phyloP scores from a whole-genome alignment of 768 basidiomycete species.

The Filobasidium wieringae region DNA sequence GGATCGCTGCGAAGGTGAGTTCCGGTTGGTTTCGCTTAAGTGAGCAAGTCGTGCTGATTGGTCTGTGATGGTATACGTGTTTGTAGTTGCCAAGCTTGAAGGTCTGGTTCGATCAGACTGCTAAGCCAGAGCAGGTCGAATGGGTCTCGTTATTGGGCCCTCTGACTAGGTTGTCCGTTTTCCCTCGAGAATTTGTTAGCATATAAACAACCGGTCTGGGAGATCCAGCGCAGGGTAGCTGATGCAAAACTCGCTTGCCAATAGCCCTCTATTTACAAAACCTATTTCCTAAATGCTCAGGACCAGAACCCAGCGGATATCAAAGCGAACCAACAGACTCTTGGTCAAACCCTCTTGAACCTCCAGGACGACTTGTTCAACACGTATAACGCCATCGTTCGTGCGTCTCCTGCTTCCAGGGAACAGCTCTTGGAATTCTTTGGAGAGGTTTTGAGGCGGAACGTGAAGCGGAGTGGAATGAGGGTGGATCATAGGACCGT shows the following conservation, averaged over 20 bases:
- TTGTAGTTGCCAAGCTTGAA: conserved; percentile 29
- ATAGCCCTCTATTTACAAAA: conserved; percentile 61
- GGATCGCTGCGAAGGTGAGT: conserved; percentile 58
- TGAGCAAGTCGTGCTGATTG: too few relatives aligned
- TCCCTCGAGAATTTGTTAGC: conserved; percentile 74
- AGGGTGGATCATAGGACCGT: conserved; percentile 78
- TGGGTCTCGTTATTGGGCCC: conserved; percentile 59
- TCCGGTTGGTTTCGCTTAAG: neutral
- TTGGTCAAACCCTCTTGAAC: conserved; percentile 73
- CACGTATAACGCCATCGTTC: conserved; percentile 76
- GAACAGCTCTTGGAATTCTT: conserved; percentile 79
- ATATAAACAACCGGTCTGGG: too few relatives aligned
- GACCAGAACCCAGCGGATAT: conserved; percentile 61
- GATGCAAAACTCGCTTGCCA: neutral
- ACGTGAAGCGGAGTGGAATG: conserved; percentile 80
- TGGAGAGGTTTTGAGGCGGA: conserved; percentile 58
- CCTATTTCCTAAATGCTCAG: conserved; percentile 78
- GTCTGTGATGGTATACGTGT: neutral
- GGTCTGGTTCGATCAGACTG: conserved; percentile 31
- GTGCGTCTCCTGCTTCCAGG: conserved; percentile 62
- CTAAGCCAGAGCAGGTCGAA: conserved; percentile 42
- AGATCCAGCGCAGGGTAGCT: neutral
- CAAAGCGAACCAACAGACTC: conserved; percentile 68
- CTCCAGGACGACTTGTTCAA: conserved; percentile 63
- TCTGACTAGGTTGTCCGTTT: conserved; percentile 68